phyloP scores from a whole-genome alignment of 129 eudicot genomes.

The Centella asiatica region DNA sequence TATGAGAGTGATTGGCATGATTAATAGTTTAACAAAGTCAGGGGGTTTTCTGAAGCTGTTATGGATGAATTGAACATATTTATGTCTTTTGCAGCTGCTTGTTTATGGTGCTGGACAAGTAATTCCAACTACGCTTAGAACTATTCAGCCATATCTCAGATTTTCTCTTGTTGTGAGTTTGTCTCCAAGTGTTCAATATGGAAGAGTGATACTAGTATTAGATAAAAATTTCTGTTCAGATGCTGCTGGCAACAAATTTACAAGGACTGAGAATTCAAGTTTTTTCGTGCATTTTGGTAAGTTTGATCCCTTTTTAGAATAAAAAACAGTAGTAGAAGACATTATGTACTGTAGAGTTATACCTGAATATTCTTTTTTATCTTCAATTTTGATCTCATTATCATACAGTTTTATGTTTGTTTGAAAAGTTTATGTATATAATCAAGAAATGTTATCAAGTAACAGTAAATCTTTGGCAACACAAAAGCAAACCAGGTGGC shows the following conservation, averaged over 20 bases:
- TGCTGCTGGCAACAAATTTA: constrained; percentile 70
- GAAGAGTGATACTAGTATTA: constrained; percentile 68
- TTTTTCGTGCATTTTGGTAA: constrained; percentile 64
- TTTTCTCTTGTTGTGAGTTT: constrained; percentile 50
- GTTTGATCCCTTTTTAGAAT: constrained; percentile 11
- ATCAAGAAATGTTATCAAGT: background rate
- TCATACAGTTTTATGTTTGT: background rate
- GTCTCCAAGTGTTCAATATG: constrained; percentile 44
- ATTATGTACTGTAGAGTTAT: background rate
- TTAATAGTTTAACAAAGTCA: background rate
- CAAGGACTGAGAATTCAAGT: constrained; percentile 48
- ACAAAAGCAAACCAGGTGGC: background rate
- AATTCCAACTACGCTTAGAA: constrained; percentile 49
- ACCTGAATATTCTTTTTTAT: background rate
- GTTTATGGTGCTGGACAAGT: constrained; percentile 82
- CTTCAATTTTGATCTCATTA: background rate
- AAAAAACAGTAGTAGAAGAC: too few relatives aligned
- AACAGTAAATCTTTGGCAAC: background rate
- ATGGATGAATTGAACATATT: background rate
- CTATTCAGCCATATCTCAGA: constrained; percentile 51
- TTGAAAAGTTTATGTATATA: background rate
- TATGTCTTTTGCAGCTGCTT: constrained; percentile 53
- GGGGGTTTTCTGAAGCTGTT: background rate
- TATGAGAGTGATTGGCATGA: background rate
- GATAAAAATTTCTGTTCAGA: constrained; percentile 73